phyloP scores from a whole-genome alignment of 2,329 filamentous ascomycete species.

The Falciphora oryzae region DNA sequence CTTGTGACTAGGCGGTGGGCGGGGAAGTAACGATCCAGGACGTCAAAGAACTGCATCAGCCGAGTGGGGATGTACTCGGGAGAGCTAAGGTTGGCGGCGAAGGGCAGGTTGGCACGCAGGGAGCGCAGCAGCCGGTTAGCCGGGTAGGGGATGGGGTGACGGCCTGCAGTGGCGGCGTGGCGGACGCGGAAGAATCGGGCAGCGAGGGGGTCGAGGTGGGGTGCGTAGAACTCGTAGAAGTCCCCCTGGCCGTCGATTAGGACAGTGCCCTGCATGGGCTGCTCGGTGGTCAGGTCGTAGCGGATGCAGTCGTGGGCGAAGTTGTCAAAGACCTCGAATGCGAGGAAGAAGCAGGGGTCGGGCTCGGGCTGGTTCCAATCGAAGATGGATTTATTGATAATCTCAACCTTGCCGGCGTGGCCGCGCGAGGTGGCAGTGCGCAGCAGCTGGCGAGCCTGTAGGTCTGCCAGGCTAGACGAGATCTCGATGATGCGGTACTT shows the following conservation, averaged over 20 bases:
- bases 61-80: conserved; percentile 94
- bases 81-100: conserved; percentile 67
- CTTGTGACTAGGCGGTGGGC: conserved; percentile 82
- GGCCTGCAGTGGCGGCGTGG: conserved; percentile 63
- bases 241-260: conserved; percentile 80
- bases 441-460: conserved; percentile 66
- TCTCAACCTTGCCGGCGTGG: conserved; percentile 81
- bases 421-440: conserved; percentile 51
- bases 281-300: conserved; percentile 76
- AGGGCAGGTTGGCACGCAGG: conserved; percentile 59
- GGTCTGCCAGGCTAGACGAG: conserved; percentile 68
- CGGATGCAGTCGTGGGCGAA: conserved; percentile 93
- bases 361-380: conserved; percentile 88
- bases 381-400: conserved; percentile 92
- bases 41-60: conserved; percentile 94
- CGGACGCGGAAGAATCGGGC: conserved; percentile 80
- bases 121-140: conserved; percentile 50
- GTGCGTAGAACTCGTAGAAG: conserved; percentile 90
- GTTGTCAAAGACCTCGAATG: conserved; percentile 98
- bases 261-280: conserved; percentile 82
- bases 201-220: conserved; percentile 73
- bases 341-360: conserved; percentile 93
- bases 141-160: conserved; percentile 57
- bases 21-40: conserved; percentile 82
- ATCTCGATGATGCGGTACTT: conserved; percentile 97